A percentile compares a stretch with the other conserved stretches of the same genome.
Conservation (phyloP, 805 yeast genomes). For the Saccharomycopsis selenospora region DNA sequence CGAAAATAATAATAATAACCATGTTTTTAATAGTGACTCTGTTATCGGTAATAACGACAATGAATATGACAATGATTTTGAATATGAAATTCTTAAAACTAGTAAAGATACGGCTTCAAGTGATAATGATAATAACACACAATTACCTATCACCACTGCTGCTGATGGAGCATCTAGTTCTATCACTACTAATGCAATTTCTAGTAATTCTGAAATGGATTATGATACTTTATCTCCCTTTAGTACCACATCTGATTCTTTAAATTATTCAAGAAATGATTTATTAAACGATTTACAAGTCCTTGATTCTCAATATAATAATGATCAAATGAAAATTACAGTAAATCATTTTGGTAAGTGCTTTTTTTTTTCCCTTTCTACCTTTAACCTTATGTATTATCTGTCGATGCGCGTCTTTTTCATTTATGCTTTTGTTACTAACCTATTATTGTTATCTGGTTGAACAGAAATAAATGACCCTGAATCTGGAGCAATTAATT, state of each 20-base stretch:
- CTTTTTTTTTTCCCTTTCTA: no score
- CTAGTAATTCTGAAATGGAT: not conserved
- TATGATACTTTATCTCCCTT: not conserved
- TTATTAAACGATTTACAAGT: slow-evolving; percentile 27
- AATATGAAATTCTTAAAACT: not conserved
- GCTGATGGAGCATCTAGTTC: no score
- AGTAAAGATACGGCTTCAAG: not conserved
- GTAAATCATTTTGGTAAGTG: not conserved
- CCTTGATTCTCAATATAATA: slow-evolving; percentile 26
- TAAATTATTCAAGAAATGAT: slow-evolving; percentile 5
- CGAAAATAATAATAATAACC: no score
- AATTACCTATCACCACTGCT: no score
- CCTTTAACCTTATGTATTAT: no score
- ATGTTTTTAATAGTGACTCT: slow-evolving; percentile 5
- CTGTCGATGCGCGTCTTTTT: slow-evolving; percentile 11
- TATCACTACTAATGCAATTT: no score
- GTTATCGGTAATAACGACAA: not conserved
- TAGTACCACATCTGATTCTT: not conserved
- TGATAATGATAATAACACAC: no score
- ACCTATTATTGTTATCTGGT: not conserved
- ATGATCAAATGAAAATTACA: not conserved
- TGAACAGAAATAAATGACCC: slow-evolving; percentile 45
- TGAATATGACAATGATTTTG: not conserved
- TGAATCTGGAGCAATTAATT: slow-evolving; percentile 42
- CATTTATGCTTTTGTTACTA: not conserved